phyloP scores from a whole-genome alignment of 2,329 filamentous ascomycete species.

The Calonectria montana region DNA sequence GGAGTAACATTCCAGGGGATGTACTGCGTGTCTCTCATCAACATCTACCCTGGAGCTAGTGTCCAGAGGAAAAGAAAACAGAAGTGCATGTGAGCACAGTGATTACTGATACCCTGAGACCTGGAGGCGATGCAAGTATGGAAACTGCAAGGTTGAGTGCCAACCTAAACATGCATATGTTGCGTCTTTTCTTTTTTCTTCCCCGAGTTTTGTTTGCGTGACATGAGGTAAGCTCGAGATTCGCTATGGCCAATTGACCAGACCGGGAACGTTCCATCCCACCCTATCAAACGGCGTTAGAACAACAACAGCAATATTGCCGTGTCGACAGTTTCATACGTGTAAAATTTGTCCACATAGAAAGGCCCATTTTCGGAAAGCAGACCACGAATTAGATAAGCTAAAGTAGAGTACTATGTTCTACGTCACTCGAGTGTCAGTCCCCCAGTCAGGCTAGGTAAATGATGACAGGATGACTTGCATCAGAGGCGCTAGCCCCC shows the following conservation, averaged over 20 bases:
- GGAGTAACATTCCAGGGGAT: too few species aligned
- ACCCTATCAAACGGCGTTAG: background rate
- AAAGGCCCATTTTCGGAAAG: background rate
- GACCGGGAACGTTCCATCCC: background rate
- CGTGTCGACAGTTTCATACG: background rate
- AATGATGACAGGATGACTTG: conserved; percentile 6
- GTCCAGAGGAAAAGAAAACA: background rate
- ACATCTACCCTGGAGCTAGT: background rate
- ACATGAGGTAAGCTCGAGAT: background rate
- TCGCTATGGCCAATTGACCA: background rate
- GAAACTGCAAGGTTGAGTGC: background rate
- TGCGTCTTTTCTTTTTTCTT: background rate
- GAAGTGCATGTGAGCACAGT: background rate
- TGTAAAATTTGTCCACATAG: background rate
- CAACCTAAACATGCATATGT: background rate
- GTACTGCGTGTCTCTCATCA: background rate
- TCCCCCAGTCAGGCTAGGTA: background rate
- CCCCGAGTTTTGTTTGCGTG: background rate
- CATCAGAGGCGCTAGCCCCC: background rate
- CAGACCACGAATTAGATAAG: background rate
- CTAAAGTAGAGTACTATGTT: background rate
- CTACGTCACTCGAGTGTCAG: background rate
- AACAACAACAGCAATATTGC: background rate
- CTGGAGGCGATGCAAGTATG: background rate
- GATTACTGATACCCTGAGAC: background rate